These are phyloP conservation scores for Cichorium intybus DNA, from an alignment of 140 eudicot genomes.

Conservation along the genomic window DNA sequence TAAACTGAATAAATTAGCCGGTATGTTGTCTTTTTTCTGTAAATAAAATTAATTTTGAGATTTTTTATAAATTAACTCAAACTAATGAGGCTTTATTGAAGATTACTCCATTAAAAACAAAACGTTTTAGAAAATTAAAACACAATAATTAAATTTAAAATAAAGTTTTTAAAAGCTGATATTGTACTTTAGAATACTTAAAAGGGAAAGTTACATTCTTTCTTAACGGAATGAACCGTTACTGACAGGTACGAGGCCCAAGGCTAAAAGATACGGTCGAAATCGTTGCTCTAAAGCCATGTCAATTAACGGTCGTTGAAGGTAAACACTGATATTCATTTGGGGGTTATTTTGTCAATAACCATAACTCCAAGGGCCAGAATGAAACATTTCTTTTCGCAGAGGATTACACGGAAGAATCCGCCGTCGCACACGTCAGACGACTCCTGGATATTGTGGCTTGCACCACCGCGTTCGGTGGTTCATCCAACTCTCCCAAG, in stretches of 20 bases:
- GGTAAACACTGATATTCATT: conserved; percentile 34
- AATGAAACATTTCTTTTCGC: conserved; percentile 8
- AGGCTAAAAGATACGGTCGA: conserved; percentile 69
- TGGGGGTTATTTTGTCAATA: background rate
- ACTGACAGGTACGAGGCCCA: conserved; percentile 69
- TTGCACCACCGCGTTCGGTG: conserved; percentile 74
- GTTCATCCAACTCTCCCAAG: conserved; percentile 51
- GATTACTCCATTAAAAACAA: too few species aligned
- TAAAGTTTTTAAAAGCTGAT: too few species aligned
- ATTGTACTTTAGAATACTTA: too few species aligned
- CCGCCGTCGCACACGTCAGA: conserved; percentile 74
- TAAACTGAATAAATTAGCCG: too few species aligned
- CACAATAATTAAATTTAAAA: too few species aligned
- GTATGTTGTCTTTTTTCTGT: too few species aligned
- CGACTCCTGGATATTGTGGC: conserved; percentile 92
- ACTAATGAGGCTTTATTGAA: too few species aligned
- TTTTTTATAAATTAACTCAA: too few species aligned
- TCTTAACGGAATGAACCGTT: background rate
- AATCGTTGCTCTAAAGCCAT: conserved; percentile 66
- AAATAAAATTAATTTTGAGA: too few species aligned
- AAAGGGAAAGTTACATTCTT: background rate
- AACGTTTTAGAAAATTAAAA: too few species aligned
- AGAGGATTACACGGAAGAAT: conserved; percentile 83
- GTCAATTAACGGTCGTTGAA: conserved; percentile 62
- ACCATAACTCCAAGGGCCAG: conserved; percentile 11